phyloP scores from a whole-genome alignment of 2,329 filamentous ascomycete genomes.

The Microcyclosporella mali region DNA sequence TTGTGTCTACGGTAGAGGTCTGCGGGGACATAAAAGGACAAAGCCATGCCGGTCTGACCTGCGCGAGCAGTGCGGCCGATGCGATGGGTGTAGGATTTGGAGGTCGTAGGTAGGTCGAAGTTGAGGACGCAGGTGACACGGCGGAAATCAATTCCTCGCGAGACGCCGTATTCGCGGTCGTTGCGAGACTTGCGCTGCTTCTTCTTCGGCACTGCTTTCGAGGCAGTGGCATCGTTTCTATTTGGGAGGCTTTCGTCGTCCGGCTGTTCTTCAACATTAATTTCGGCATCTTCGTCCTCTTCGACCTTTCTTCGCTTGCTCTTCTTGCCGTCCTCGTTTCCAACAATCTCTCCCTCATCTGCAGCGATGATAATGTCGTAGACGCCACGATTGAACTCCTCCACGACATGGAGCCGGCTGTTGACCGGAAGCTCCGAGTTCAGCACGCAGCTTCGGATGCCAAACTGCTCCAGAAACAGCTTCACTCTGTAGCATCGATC shows the following conservation, averaged over 20 bases:
- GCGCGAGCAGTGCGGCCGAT: slow-evolving; percentile 91
- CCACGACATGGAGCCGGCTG: slow-evolving; percentile 85
- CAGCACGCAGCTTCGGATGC: slow-evolving; percentile 83
- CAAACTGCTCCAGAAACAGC: slow-evolving; percentile 94
- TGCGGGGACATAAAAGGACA: slow-evolving; percentile 87
- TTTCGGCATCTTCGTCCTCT: slow-evolving; percentile 22
- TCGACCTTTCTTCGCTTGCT: slow-evolving; percentile 24
- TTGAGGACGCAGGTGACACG: slow-evolving; percentile 93
- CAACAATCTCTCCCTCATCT: slow-evolving; percentile 81
- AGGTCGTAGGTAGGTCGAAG: slow-evolving; percentile 84
- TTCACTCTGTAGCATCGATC: slow-evolving; percentile 89
- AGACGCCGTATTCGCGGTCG: slow-evolving; percentile 90
- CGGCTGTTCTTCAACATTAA: slow-evolving; percentile 13
- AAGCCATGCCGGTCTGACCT: slow-evolving; percentile 83
- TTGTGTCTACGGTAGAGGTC: slow-evolving; percentile 83
- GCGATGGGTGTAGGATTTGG: slow-evolving; percentile 93
- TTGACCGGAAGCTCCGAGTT: slow-evolving; percentile 95
- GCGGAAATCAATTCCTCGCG: slow-evolving; percentile 92
- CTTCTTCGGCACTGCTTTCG: slow-evolving; percentile 30
- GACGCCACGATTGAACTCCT: slow-evolving; percentile 93
- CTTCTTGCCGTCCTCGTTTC: slow-evolving; percentile 48
- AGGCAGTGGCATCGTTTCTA: slow-evolving; percentile 24
- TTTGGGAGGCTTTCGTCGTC: slow-evolving; percentile 14
- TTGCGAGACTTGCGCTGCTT: slow-evolving; percentile 59
- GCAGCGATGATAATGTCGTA: slow-evolving; percentile 98